Evolutionary conservation across 2,329 filamentous ascomycete genomes (phyloP), one percentile per base, ranked within the genome.

Genomic region (Colletotrichum phormii): DNA sequence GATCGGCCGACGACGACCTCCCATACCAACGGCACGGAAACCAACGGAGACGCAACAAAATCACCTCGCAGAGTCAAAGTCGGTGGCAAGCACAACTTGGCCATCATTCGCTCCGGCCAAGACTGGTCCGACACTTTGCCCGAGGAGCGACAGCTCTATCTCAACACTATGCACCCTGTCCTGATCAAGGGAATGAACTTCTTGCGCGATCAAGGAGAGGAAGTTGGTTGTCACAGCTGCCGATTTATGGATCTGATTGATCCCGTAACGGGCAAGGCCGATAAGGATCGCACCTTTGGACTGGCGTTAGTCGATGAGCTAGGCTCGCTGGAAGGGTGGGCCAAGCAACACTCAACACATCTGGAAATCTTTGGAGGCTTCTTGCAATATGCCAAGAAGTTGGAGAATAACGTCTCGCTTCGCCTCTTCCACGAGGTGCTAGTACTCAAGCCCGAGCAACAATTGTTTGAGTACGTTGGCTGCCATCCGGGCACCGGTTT

Each of bases 121-220:
- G 84, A 86, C 71, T 86, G 84, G 84, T 81, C 80, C 0, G 79
- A 76, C 29, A 84, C 84, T 2, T 70, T 77, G 5, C 81, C 82
- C 1, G 79, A 81, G 33, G 84, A 87, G 77, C 79, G 83, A 1
- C 79, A 81, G 57, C 74, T 86, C 2, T 87, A 86, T 73, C 78
- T 86, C 11, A 79, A 81, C 31, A 84, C 81, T 5, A 86, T 86
- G 83, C 83, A 86, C 65, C 85, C 84, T 0, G 82, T 84, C 1
- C 77, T 87, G 6, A 77, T 78, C 22, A 78, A 78, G 53, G 85
- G 85, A 0, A 86, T 86, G 85, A 76, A 81, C 22, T 86, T 85
- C 69, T 78, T 86, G 1, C 81, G 84, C 0, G 83, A 86, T 64
- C 73, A 83, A 33, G 85, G 85, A 2, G 75, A 77, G 3, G 79